Conservation (phyloP, 2,329 filamentous ascomycete genomes). For the Karstenula rhodostoma region DNA sequence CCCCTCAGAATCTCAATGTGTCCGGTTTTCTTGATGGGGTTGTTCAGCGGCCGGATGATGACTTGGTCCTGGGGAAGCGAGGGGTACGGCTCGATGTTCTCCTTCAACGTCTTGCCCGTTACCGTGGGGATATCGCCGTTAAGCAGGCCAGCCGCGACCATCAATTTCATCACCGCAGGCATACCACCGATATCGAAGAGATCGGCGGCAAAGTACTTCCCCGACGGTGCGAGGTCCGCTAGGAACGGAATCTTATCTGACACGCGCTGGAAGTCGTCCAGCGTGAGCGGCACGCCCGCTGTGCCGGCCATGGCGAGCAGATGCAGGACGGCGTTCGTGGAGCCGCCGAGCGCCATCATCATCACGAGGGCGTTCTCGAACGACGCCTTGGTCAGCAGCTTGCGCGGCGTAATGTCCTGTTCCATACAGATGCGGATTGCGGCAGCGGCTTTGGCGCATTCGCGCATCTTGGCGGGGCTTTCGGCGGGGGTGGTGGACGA, state of each 20-base stretch:
- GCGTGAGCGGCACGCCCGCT: slow-evolving; percentile 76
- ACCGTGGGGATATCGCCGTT: slow-evolving; percentile 82
- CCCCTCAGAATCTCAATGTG: slow-evolving; percentile 89
- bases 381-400: slow-evolving; percentile 79
- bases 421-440: slow-evolving; percentile 83
- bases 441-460: slow-evolving; percentile 82
- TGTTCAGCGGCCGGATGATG: slow-evolving; percentile 81
- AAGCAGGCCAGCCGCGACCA: slow-evolving; percentile 77
- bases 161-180: slow-evolving; percentile 83
- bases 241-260: slow-evolving; percentile 86
- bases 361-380: slow-evolving; percentile 91
- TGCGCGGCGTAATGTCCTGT: slow-evolving; percentile 79
- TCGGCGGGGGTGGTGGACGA: slow-evolving; percentile 84
- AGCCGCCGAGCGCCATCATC: slow-evolving; percentile 91
- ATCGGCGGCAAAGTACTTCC: slow-evolving; percentile 87
- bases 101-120: slow-evolving; percentile 81
- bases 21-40: slow-evolving; percentile 85
- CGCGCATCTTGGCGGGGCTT: slow-evolving; percentile 83
- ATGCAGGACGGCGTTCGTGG: slow-evolving; percentile 88
- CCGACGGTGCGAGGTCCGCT: slow-evolving; percentile 83
- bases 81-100: slow-evolving; percentile 81
- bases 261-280: slow-evolving; percentile 84
- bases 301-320: slow-evolving; percentile 90
- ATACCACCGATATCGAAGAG: slow-evolving; percentile 86
- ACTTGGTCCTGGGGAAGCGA: slow-evolving; percentile 79